Base-by-base conservation (phyloP, 148 eudicot genomes). In the Persicaria maculosa region DNA sequence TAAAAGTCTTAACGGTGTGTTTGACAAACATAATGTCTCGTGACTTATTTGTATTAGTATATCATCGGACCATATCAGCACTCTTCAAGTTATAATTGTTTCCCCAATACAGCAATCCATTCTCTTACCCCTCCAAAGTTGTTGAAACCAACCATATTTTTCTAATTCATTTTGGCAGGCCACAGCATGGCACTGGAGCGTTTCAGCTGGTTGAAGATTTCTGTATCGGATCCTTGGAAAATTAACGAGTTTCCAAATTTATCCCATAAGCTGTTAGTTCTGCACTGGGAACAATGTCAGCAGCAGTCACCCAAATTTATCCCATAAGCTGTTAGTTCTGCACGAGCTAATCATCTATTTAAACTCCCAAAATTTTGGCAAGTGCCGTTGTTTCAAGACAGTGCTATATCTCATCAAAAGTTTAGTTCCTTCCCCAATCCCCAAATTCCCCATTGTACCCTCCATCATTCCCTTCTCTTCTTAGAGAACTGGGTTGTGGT, bases 121-220 rank as follows among this genome's bases (percentile, higher is more conserved):
- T 16, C 44, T 68, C 9, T 68, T 7, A 47, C 47, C 22, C n/a
- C 15, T 68, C 48, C 19, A 0, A 45, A 47, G 72, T 45, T 44
- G 44, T 62, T 62, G 44, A 62, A 62, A 62, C 9, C 16, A 22
- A 7, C 40, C 72, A 45, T 44, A 47, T 5, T 52, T 52, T 52
- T 10, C n/a, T 52, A 9, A 9, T 45, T 17, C 59, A 14, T 75
- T 65, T 40, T 81, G 68, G 73, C 96, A 90, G 97, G 80, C 96
- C 97, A 47, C 98, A 91, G 71, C 98, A 91, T 85, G 97, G 93
- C 31, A 90, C 93, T 1, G 86, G 97, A 78, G 93, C 87, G 44
- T 94, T 94, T 77, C 96, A 91, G 81, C 83, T 94, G 85, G 87
- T 91, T 65, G 97, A 90, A 14, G 97, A 91, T 81, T 91, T 94